Base-by-base conservation (phyloP, 2,329 filamentous ascomycete genomes). In the Ascochyta viciae-villosae region DNA sequence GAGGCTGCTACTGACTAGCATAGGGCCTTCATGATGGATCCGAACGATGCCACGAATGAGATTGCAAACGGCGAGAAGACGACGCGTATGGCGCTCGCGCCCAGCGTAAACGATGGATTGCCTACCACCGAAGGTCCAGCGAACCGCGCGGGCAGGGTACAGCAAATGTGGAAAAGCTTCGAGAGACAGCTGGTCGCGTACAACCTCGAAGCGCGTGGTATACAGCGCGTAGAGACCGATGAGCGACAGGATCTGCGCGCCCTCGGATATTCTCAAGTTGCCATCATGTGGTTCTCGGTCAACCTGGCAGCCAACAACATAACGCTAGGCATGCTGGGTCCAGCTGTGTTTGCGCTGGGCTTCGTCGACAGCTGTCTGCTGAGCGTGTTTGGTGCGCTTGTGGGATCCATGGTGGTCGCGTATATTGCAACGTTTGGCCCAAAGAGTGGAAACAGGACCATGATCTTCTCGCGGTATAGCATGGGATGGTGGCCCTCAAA, bases 401-500 rank as follows among this genome's bases (percentile, higher is more conserved):
- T 85, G 2, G 86, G 86, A 29, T 80, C 80, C 42, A 62, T 85
- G 2, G 78, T 81, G 3, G 80, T 84, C 3, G 83, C 84, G 1
- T 88, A 87, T 75, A 83, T 85, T 54, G 84, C 85, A 16, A 87
- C 83, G 0, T 88, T 85, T 76, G 86, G 86, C 0, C 85, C 86
- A 1, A 72, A 80, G 53, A 85, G 82, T 58, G 86, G 86, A 3
- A 86, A 87, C 63, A 77, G 86, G 48, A 87, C 85, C 42, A 82
- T 88, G 83, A 82, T 85, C 26, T 81, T 86, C 62, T 81, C 84
- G 4, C 60, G 69, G 54, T 88, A 86, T 65, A 77, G 82, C 16
- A 87, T 88, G 82, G 86, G 86, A 6, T 88, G 84, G 83, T 88
- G 83, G 79, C 86, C 86, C 0, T 83, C 83, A 48, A 88, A 88